Conservation (phyloP, 345 rosid genomes). For the Salix brachista region DNA sequence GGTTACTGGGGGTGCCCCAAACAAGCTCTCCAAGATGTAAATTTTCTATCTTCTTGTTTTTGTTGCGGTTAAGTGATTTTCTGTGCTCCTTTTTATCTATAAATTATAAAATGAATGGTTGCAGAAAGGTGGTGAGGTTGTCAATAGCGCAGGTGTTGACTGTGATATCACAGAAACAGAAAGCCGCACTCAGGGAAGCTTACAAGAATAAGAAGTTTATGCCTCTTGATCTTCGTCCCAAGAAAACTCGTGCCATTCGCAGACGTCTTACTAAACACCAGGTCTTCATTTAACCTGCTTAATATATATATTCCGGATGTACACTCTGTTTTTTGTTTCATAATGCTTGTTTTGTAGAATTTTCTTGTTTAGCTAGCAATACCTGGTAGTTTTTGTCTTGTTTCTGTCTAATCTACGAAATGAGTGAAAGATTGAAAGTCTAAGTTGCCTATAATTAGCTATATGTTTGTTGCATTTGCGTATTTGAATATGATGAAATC, state of each 20-base stretch:
- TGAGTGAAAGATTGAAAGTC: too few species aligned
- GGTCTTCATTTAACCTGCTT: too few species aligned
- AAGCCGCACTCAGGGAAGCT: conserved; percentile 25
- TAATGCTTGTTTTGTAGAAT: too few species aligned
- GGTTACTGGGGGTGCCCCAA: conserved; percentile 35
- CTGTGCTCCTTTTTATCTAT: neutral
- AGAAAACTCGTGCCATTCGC: conserved; percentile 26
- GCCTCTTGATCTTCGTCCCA: conserved; percentile 29
- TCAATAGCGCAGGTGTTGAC: conserved; percentile 31
- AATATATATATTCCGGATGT: too few species aligned
- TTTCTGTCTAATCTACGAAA: too few species aligned
- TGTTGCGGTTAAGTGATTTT: neutral
- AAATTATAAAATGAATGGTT: neutral
- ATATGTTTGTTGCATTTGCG: too few species aligned
- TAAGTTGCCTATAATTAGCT: too few species aligned
- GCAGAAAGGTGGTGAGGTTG: conserved; percentile 25
- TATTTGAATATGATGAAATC: too few species aligned
- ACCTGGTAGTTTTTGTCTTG: too few species aligned
- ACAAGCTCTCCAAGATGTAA: conserved; percentile 69
- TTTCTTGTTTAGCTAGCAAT: too few species aligned
- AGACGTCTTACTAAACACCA: conserved; percentile 23
- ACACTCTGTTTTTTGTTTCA: too few species aligned
- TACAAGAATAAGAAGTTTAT: conserved; percentile 30
- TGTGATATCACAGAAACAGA: conserved; percentile 31
- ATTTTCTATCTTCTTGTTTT: neutral